Base-by-base conservation (phyloP, 805 yeast genomes). In the Wickerhamomyces queroliae region DNA sequence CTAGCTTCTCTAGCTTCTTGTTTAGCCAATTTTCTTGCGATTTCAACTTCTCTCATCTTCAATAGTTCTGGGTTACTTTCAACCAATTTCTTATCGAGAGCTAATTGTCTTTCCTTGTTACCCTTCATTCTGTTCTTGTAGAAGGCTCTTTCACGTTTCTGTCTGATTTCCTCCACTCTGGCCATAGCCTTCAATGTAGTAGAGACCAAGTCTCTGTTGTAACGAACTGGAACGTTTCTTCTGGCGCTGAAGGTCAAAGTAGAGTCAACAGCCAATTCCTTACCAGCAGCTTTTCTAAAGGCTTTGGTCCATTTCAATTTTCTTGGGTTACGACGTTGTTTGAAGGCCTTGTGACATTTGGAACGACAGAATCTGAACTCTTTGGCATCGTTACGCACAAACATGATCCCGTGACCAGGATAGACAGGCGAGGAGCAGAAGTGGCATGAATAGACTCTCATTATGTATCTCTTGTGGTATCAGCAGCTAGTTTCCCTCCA, bases 91-190 rank as follows among this genome's bases (percentile, higher is more conserved):
- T 80, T 80, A 67, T 93, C 99, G 42, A 83, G 72, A 40, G 80
- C 87, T 58, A 88, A 72, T 63, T 85, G 84, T 63, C 80, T 78
- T 52, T 85, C 96, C 67, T 81, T 85, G 70, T 93, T 93, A 48
- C 96, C 97, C 67, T 85, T 87, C 99, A 93, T 93, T 80, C 99
- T 85, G 72, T 90, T 89, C 88, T 90, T 91, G 74, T 87, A 93
- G 89, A 93, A 93, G 13, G 98, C 97, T 61, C 95, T 78, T 67
- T 93, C 99, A 72, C 99, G 83, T 74, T 82, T 89, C 63, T 77
- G 83, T 73, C 99, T 82, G 64, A 93, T 93, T 69, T 88, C 95
- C 64, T 93, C 97, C 46, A 93, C 83, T 70, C 97, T 81, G 40
- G 84, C 74, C 99, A 93, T 93, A 34, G 96, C 97, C 69, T 77